Evolutionary conservation across 2,329 filamentous ascomycete species (phyloP).

Genomic region (Bipolaris bicolor): DNA sequence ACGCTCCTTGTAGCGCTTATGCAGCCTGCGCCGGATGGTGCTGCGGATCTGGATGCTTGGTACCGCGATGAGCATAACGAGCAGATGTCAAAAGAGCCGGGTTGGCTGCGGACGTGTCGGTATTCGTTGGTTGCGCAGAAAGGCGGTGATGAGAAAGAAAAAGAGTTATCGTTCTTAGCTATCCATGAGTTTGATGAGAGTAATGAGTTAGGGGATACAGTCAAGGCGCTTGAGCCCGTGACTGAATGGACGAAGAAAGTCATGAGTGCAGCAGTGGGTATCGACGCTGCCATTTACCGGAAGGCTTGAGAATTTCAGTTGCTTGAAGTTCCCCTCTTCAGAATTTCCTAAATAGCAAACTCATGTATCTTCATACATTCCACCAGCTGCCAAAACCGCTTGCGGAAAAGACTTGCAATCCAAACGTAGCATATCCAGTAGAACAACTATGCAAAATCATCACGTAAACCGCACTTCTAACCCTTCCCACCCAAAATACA

Average conservation of each 20-base stretch:
- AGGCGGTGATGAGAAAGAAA: constrained; percentile 3
- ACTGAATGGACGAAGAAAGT: constrained; percentile 41
- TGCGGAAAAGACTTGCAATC: too few relatives aligned
- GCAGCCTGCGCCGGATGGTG: constrained; percentile 30
- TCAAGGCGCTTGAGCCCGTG: constrained; percentile 36
- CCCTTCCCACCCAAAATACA: constrained; percentile 1
- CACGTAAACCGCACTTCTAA: background rate
- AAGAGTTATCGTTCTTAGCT: constrained; percentile 32
- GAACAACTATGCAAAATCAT: too few relatives aligned
- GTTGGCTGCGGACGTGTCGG: constrained; percentile 34
- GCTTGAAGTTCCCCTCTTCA: background rate
- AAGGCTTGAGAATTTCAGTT: constrained; percentile 8
- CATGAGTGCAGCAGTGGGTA: constrained; percentile 28
- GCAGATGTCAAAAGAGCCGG: constrained; percentile 40
- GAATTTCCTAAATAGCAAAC: too few relatives aligned
- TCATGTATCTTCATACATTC: too few relatives aligned
- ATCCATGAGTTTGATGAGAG: constrained; percentile 41
- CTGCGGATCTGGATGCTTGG: constrained; percentile 37
- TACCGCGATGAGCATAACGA: constrained; percentile 44
- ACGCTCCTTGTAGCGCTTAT: constrained; percentile 37
- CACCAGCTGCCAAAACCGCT: too few relatives aligned
- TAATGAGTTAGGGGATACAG: constrained; percentile 34
- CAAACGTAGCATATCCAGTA: too few relatives aligned
- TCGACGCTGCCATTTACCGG: constrained; percentile 40
- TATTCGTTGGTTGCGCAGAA: constrained; percentile 25